phyloP scores from a whole-genome alignment of 2,329 filamentous ascomycete species.

The Pseudogymnoascus sp. region DNA sequence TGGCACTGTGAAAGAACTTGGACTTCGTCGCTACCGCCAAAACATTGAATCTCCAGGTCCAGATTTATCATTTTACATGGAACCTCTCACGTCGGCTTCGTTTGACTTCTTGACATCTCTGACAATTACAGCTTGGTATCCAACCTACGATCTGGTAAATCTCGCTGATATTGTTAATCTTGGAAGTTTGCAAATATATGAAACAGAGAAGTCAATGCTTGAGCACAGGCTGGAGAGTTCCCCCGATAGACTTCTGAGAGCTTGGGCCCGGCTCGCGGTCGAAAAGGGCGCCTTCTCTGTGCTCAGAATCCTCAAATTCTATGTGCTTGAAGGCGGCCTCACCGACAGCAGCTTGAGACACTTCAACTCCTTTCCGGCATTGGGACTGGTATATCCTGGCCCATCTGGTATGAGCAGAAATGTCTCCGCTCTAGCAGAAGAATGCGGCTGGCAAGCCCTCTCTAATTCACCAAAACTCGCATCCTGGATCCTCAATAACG shows the following conservation, averaged over 20 bases:
- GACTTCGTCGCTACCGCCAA: constrained; percentile 21
- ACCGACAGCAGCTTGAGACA: constrained; percentile 25
- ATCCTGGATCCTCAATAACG: neutral
- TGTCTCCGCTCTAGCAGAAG: constrained; percentile 16
- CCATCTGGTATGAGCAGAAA: neutral
- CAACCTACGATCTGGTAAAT: constrained; percentile 24
- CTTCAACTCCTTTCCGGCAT: constrained; percentile 25
- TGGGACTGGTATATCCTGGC: constrained; percentile 16
- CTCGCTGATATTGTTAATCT: constrained; percentile 28
- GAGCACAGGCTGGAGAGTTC: neutral
- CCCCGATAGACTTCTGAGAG: constrained; percentile 25
- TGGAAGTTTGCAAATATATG: constrained; percentile 26
- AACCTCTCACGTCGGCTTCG: constrained; percentile 22
- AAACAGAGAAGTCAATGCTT: constrained; percentile 5
- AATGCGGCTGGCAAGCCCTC: constrained; percentile 22
- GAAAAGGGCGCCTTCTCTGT: constrained; percentile 24
- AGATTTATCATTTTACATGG: constrained; percentile 22
- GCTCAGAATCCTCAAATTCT: constrained; percentile 27
- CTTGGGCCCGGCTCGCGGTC: constrained; percentile 25
- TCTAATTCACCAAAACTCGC: neutral
- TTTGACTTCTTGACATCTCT: constrained; percentile 28
- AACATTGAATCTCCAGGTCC: constrained; percentile 19
- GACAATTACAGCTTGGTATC: constrained; percentile 24
- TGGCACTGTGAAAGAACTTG: constrained; percentile 16
- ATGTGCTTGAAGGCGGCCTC: constrained; percentile 22